These are phyloP conservation scores for Geum urbanum DNA, from an alignment of 306 rosid species.

Conservation along the genomic window DNA sequence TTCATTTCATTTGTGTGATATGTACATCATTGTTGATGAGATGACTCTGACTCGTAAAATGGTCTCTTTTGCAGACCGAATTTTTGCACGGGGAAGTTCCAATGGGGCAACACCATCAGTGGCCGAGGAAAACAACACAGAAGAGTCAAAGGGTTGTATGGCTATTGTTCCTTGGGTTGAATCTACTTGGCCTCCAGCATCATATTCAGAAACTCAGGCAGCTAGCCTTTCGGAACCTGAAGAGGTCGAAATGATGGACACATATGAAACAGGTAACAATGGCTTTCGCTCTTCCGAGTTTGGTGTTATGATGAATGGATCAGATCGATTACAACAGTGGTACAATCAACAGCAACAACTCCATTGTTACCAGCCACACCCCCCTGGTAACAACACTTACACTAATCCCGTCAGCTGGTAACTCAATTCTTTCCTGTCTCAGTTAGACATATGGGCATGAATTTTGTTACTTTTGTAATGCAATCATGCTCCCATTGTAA, in stretches of 20 bases:
- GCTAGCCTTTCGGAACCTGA: slow-evolving; percentile 17
- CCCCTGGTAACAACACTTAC: slow-evolving; percentile 2
- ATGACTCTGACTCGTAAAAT: background rate
- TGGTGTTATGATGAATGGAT: slow-evolving; percentile 7
- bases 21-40: too few species aligned
- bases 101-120: slow-evolving; percentile 8
- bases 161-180: slow-evolving; percentile 50
- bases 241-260: slow-evolving; percentile 45
- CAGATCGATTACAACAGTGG: slow-evolving; percentile 24
- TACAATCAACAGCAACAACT: slow-evolving; percentile 18
- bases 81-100: slow-evolving; percentile 17
- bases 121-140: background rate
- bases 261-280: slow-evolving; percentile 16
- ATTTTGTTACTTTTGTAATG: too few species aligned
- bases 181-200: slow-evolving; percentile 12
- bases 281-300: background rate
- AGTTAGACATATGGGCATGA: too few species aligned
- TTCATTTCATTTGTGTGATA: too few species aligned
- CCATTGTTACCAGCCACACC: slow-evolving; percentile 21
- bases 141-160: slow-evolving; percentile 27
- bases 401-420: slow-evolving; percentile 27
- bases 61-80: slow-evolving; percentile 17
- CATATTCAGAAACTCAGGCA: slow-evolving; percentile 17
- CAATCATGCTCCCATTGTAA: too few species aligned
- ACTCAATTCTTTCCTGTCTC: too few species aligned